Evolutionary conservation across 805 yeast genomes (phyloP).

Genomic region (Saturnispora quitensis): DNA sequence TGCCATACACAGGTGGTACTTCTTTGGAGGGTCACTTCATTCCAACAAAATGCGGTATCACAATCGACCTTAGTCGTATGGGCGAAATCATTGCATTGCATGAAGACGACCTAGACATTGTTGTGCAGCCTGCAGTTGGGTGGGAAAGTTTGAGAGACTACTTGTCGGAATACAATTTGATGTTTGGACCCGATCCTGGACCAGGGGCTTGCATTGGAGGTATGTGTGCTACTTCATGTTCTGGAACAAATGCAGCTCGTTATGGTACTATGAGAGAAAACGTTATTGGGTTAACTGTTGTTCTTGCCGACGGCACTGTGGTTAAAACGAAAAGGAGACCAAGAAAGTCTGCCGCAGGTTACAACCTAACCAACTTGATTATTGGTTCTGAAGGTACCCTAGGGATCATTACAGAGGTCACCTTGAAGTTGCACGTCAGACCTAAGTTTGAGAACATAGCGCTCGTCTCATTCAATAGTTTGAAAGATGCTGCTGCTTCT

Average conservation of each 20-base stretch:
- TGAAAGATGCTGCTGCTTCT: slow-evolving; percentile 59
- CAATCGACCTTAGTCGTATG: slow-evolving; percentile 56
- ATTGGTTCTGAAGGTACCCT: slow-evolving; percentile 80
- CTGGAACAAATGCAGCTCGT: slow-evolving; percentile 71
- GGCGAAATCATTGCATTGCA: slow-evolving; percentile 48
- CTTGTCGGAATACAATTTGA: slow-evolving; percentile 37
- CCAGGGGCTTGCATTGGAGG: slow-evolving; percentile 80
- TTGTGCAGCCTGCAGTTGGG: slow-evolving; percentile 70
- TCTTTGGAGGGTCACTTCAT: slow-evolving; percentile 74
- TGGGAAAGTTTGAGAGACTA: slow-evolving; percentile 63
- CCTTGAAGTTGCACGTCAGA: slow-evolving; percentile 54
- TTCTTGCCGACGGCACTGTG: slow-evolving; percentile 71
- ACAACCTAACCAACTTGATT: slow-evolving; percentile 65
- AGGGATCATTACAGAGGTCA: slow-evolving; percentile 63
- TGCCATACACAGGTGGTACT: slow-evolving; percentile 72
- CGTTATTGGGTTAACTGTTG: slow-evolving; percentile 60
- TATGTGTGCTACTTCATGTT: slow-evolving; percentile 67
- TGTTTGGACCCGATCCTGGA: slow-evolving; percentile 74
- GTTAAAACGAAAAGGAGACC: slow-evolving; percentile 70
- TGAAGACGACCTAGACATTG: slow-evolving; percentile 58
- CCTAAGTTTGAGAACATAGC: slow-evolving; percentile 57
- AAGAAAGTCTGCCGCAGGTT: slow-evolving; percentile 72
- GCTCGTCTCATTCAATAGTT: slow-evolving; percentile 56
- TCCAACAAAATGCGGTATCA: slow-evolving; percentile 56
- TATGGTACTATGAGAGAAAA: slow-evolving; percentile 79